Evolutionary conservation across 352 stramenopile genomes (phyloP), one percentile per base, ranked within the genome.

Genomic region (Pythium periplocum): DNA sequence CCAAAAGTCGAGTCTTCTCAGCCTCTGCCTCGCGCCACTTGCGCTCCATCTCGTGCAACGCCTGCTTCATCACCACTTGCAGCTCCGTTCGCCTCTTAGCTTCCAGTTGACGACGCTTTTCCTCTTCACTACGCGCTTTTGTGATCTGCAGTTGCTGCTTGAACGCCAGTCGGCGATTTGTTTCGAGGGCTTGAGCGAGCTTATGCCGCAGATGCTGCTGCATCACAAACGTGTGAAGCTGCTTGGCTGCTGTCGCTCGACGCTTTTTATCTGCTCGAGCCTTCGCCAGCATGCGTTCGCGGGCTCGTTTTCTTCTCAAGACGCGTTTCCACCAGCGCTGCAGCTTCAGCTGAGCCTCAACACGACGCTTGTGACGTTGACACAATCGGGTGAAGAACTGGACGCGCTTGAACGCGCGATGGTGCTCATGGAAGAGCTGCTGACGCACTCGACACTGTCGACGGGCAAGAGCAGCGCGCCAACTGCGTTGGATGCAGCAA

Each of bases 341-440:
- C 1, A 90, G 35, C 12, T 43, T 63, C n/a, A 68, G 57, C 30
- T 75, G 71, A 2, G 72, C 66, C 8, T 55, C 34, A 41, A 67
- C 54, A 5, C 66, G 69, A 9, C 40, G 45, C 2, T 57, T 40
- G 2, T 36, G 61, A 4, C 72, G 60, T 36, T 59, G 54, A 3
- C n/a, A 61, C 9, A 73, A 60, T 1, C 53, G 32, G 2, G 62
- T 56, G 45, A 76, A 87, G 45, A 90, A 78, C 10, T 50, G 10
- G 7, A 54, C 55, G 17, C 79, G 76, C 46, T 70, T 51, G 58
- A 86, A 90, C 17, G 61, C 51, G 51, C 69, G 58, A 43, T 86
- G 66, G 40, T 71, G 3, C 12, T 50, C 26, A 40, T 64, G 59
- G 53, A 85, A 90, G n/a, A 5, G 35, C 48, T 17, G 45, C 63